Evolutionary conservation across 371 early-diverging fungal genomes (phyloP).

Genomic region (Nematocida major): DNA sequence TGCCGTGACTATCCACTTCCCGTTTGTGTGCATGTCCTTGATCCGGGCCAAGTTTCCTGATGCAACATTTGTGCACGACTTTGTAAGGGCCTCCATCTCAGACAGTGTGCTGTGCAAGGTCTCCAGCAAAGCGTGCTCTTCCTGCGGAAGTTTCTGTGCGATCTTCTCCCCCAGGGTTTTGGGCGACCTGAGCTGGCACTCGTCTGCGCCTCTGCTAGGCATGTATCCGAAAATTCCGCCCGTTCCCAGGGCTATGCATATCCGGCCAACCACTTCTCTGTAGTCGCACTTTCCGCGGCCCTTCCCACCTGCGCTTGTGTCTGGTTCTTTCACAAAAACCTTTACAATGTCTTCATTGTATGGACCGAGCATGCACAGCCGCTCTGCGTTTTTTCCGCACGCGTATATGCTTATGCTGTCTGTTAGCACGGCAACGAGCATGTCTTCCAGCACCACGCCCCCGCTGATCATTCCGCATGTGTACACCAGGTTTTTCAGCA

Average conservation of each 20-base stretch:
- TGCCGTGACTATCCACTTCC: background rate
- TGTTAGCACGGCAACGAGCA: background rate
- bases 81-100: background rate
- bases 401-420: background rate
- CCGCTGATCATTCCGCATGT: background rate
- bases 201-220: background rate
- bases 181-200: background rate
- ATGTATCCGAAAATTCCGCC: background rate
- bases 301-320: background rate
- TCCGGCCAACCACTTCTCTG: background rate
- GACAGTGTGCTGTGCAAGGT: background rate
- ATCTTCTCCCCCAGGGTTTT: no score
- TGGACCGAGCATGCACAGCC: background rate
- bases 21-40: background rate
- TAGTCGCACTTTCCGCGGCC: background rate
- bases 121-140: no score
- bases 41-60: background rate
- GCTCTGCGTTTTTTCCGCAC: background rate
- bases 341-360: background rate
- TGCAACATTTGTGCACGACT: background rate
- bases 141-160: no score
- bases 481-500: background rate
- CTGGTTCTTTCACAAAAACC: background rate
- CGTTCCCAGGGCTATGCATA: background rate
- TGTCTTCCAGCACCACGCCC: background rate